phyloP scores from a whole-genome alignment of 1,284 basidiomycete species.

The Taiwanofungus camphoratus region DNA sequence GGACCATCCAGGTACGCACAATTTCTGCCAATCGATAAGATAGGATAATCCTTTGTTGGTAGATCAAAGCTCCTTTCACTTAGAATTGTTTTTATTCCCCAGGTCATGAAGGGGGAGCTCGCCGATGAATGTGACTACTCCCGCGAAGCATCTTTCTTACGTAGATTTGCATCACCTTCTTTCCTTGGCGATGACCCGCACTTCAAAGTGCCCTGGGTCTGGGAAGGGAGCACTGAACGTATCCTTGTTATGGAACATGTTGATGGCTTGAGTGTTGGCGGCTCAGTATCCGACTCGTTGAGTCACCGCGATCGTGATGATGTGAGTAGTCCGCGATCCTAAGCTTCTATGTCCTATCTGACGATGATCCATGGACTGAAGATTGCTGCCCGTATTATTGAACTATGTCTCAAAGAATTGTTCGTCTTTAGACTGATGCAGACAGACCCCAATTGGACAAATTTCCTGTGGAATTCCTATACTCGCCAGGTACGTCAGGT shows the following conservation, averaged over 20 bases:
- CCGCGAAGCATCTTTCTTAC: slow-evolving; percentile 79
- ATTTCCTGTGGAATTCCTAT: slow-evolving; percentile 83
- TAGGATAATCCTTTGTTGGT: background rate
- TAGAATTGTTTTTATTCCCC: too few species aligned
- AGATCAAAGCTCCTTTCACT: background rate
- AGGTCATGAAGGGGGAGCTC: slow-evolving; percentile 90
- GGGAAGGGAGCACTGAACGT: slow-evolving; percentile 72
- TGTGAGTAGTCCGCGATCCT: slow-evolving; percentile 49
- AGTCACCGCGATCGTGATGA: slow-evolving; percentile 69
- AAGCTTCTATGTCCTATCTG: slow-evolving; percentile 1
- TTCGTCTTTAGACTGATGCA: slow-evolving; percentile 95
- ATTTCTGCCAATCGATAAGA: background rate
- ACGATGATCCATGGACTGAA: slow-evolving; percentile 26
- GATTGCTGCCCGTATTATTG: slow-evolving; percentile 82
- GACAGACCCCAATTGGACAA: slow-evolving; percentile 98
- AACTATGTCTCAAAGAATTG: slow-evolving; percentile 86
- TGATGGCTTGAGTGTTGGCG: slow-evolving; percentile 77
- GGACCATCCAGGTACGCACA: slow-evolving; percentile 66
- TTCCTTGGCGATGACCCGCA: slow-evolving; percentile 54
- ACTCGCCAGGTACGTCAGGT: slow-evolving; percentile 41
- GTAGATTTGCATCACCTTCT: slow-evolving; percentile 49
- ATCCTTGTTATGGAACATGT: slow-evolving; percentile 92
- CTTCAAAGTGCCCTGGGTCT: slow-evolving; percentile 86
- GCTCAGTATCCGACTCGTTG: slow-evolving; percentile 45
- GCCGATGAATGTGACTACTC: slow-evolving; percentile 92